Evolutionary conservation across 2,329 filamentous ascomycete species (phyloP).

Genomic region (Colletotrichum sp.): DNA sequence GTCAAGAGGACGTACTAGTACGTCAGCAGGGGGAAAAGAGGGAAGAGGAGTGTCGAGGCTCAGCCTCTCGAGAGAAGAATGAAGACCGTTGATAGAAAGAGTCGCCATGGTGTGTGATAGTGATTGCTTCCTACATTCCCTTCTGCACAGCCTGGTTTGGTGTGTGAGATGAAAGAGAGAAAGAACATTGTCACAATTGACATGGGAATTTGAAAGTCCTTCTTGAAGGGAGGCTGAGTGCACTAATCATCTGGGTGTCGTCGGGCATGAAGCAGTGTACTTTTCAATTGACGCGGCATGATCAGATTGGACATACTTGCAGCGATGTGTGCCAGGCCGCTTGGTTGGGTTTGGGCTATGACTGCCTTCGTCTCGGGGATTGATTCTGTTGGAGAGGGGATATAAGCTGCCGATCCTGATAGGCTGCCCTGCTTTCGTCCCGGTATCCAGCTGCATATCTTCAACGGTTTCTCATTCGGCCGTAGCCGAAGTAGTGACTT

Average conservation of each 20-base stretch:
- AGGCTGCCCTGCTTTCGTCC: background rate
- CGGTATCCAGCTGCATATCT: fast-evolving
- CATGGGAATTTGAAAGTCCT: background rate
- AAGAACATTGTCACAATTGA: background rate
- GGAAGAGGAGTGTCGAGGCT: constrained; percentile 42
- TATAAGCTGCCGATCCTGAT: fast-evolving
- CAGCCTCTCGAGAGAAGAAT: constrained; percentile 65
- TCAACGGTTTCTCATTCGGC: no score
- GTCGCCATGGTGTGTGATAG: constrained; percentile 46
- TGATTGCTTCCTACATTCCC: background rate
- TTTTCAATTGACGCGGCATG: background rate
- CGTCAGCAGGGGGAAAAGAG: constrained; percentile 23
- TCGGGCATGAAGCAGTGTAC: background rate
- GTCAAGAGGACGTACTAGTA: constrained; percentile 31
- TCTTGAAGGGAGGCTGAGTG: background rate
- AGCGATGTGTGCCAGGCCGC: fast-evolving
- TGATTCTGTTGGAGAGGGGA: background rate
- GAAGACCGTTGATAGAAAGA: constrained; percentile 62
- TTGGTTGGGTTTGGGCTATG: background rate
- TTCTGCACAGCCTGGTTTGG: background rate
- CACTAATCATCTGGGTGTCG: background rate
- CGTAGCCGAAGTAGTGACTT: no score
- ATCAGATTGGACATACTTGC: background rate
- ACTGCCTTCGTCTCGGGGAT: fast-evolving
- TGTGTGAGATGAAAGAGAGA: background rate